Base-by-base conservation (phyloP, 2,329 filamentous ascomycete species). In the Pestalotiopsis sp. region DNA sequence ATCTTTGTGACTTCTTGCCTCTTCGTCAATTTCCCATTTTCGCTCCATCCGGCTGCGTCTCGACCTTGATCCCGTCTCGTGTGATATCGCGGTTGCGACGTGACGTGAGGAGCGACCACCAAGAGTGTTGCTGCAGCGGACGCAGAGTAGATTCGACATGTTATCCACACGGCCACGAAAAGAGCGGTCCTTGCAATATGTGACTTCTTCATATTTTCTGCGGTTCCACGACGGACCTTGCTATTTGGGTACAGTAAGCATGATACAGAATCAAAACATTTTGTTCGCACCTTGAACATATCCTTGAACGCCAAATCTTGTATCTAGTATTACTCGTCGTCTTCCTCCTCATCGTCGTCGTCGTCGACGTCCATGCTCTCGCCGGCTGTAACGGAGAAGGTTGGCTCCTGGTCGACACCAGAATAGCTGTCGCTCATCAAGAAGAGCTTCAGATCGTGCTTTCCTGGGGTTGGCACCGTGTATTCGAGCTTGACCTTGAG, bases 381-480 rank as follows among this genome's bases (percentile, higher is more conserved):
- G 1, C 91, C 93, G 36, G 93, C 96, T 66, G 88, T 91, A 59
- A 99, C 90, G 68, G 89, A 91, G 80, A 99, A 98, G 4, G 90
- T 90, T 67, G 95, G 93, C 77, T 97, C 97, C 83, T 99, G 96
- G 83, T 99, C 97, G 66, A 99, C 94, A 31, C 96, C 96, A 45
- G 98, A 89, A 80, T 99, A 99, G 80, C 93, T 95, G 83, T 99
- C 96, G 79, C 95, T 96, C 92, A 99, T 98, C 78, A 99, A 84
- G 82, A 93, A 97, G 72, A 98, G 84, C 80, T 95, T 98, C 77
- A 99, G 82, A 69, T 95, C 90, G 80, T 98, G 93, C 78, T 94
- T 89, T 65, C 96, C 96, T 31, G 93, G 87, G 71, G 89, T 90
- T 27, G 93, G 94, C 66, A 98, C 92, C 31, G 94, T 93, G 79